Evolutionary conservation across 2,329 filamentous ascomycete genomes (phyloP).

Genomic region (Huntiella omanensis): DNA sequence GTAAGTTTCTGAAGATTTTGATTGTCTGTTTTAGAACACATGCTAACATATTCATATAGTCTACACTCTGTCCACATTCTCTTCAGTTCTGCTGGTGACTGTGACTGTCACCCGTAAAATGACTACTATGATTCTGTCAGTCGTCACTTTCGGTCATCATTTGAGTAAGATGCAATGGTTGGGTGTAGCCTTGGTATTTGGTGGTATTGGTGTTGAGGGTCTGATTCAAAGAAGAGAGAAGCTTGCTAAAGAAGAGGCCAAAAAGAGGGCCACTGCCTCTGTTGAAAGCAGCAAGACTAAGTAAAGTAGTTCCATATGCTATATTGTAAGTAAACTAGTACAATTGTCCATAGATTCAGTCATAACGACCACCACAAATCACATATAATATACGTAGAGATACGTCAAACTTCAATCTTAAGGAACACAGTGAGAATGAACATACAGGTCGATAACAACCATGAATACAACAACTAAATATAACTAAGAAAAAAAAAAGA

Average conservation of each 20-base stretch:
- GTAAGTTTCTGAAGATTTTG: constrained; percentile 23
- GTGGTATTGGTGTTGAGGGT: constrained; percentile 82
- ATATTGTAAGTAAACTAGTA: background rate
- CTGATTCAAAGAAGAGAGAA: constrained; percentile 69
- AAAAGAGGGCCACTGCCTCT: constrained; percentile 17
- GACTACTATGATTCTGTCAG: constrained; percentile 95
- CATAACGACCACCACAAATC: no score
- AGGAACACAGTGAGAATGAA: background rate
- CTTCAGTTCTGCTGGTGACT: constrained; percentile 77
- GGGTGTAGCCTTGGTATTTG: constrained; percentile 82
- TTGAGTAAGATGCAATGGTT: constrained; percentile 83
- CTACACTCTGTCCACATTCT: constrained; percentile 85
- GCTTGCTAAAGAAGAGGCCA: constrained; percentile 53
- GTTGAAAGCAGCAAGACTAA: constrained; percentile 10
- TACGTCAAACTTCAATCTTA: background rate
- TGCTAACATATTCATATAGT: constrained; percentile 26
- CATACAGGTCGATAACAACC: background rate
- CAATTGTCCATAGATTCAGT: background rate
- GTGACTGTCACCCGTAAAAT: constrained; percentile 97
- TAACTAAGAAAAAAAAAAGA: background rate
- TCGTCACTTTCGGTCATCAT: constrained; percentile 82
- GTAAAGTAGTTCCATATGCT: background rate
- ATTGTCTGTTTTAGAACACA: background rate
- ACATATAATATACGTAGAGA: background rate
- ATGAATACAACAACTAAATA: background rate